Percentiles rank a stretch among this genome's conserved stretches.
phyloP scores from a whole-genome alignment of 2,329 filamentous ascomycete species.

The Fusarium torreyae region DNA sequence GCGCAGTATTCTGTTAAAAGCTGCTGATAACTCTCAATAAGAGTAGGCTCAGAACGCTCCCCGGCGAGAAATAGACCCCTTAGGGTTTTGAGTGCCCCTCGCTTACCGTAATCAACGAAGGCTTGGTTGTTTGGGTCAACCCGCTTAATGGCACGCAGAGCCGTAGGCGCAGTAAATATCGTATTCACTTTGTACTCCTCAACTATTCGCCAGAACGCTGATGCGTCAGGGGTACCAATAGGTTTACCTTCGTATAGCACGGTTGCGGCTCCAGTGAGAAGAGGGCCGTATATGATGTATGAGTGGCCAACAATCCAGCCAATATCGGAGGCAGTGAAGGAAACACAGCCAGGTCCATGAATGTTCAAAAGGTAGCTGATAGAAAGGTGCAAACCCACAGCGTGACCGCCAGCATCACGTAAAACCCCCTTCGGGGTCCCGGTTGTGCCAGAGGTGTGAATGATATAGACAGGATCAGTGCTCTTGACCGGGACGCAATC shows the following conservation, averaged over 20 bases:
- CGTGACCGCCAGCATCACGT: conserved; percentile 87
- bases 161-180: conserved; percentile 89
- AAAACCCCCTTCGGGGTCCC: conserved; percentile 87
- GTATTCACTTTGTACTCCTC: conserved; percentile 88
- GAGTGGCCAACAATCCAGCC: conserved; percentile 82
- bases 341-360: conserved; percentile 84
- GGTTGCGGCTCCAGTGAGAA: conserved; percentile 87
- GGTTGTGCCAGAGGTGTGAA: conserved; percentile 89
- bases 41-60: conserved; percentile 89
- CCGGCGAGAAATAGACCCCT: conserved; percentile 87
- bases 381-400: conserved; percentile 85
- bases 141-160: conserved; percentile 87
- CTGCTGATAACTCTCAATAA: conserved; percentile 84
- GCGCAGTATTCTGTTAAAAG: conserved; percentile 78
- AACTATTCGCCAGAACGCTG: conserved; percentile 89
- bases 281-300: conserved; percentile 91
- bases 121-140: conserved; percentile 83
- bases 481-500: conserved; percentile 84
- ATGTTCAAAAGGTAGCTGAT: conserved; percentile 88
- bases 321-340: conserved; percentile 84
- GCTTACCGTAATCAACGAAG: conserved; percentile 74
- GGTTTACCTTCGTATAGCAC: conserved; percentile 96
- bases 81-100: conserved; percentile 80
- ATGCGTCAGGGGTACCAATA: conserved; percentile 87
- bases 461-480: conserved; percentile 87